These are phyloP conservation scores for Skeletonema marinoi DNA, from an alignment of 108 stramenopile species.

Conservation along the genomic window DNA sequence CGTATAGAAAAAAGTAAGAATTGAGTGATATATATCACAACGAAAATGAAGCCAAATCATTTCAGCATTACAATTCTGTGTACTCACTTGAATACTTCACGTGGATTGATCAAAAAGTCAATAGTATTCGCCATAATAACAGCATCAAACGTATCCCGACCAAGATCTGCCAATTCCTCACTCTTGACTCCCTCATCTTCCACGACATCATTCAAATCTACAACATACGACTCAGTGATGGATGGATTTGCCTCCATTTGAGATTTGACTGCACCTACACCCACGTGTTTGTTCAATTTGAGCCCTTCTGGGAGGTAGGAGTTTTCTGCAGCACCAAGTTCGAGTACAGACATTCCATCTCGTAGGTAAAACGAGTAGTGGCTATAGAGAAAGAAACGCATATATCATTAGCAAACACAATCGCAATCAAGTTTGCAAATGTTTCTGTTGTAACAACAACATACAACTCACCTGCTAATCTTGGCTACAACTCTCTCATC, in stretches of 20 bases:
- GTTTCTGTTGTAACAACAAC: background rate
- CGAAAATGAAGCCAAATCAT: slow-evolving; percentile 29
- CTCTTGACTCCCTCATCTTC: slow-evolving; percentile 69
- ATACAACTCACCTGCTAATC: slow-evolving; percentile 69
- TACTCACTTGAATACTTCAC: slow-evolving; percentile 82
- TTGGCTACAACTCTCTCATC: slow-evolving; percentile 69
- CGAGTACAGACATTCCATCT: slow-evolving; percentile 84
- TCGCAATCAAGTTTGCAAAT: background rate
- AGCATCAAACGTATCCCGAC: slow-evolving; percentile 72
- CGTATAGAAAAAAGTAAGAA: background rate
- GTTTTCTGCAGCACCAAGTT: slow-evolving; percentile 83
- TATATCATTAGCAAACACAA: background rate
- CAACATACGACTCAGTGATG: slow-evolving; percentile 65
- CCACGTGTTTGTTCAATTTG: slow-evolving; percentile 73
- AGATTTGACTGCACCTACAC: slow-evolving; percentile 63
- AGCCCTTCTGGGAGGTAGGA: slow-evolving; percentile 81
- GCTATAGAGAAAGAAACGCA: slow-evolving; percentile 24
- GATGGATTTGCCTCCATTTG: slow-evolving; percentile 81
- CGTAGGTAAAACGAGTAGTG: slow-evolving; percentile 80
- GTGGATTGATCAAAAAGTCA: slow-evolving; percentile 79
- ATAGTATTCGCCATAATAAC: slow-evolving; percentile 88
- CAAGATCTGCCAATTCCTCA: slow-evolving; percentile 61
- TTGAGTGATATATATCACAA: background rate
- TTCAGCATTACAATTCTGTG: slow-evolving; percentile 74
- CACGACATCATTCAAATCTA: slow-evolving; percentile 82